A percentile compares a stretch with the other conserved stretches of the same genome.
Conservation (phyloP, 2,329 filamentous ascomycete species). For the Venturia aucupariae region DNA sequence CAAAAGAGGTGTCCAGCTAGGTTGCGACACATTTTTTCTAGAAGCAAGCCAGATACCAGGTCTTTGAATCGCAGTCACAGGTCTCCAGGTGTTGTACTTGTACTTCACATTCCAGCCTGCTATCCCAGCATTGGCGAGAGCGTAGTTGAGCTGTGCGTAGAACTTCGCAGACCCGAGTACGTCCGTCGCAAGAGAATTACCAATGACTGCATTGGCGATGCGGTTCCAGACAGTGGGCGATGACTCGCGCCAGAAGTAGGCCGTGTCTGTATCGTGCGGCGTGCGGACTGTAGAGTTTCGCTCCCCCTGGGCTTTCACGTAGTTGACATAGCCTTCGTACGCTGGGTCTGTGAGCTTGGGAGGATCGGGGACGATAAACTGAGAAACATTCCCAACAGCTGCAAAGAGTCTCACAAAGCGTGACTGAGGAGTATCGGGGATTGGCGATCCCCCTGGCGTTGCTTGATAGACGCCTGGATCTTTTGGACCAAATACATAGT, state of each 20-base stretch:
- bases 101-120: slow-evolving; percentile 23
- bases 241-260: slow-evolving; percentile 24
- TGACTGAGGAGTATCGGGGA: slow-evolving; percentile 24
- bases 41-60: slow-evolving; percentile 20
- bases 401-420: slow-evolving; percentile 21
- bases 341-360: slow-evolving; percentile 19
- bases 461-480: slow-evolving; percentile 22
- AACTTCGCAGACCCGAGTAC: slow-evolving; percentile 22
- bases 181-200: slow-evolving; percentile 19
- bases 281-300: slow-evolving; percentile 22
- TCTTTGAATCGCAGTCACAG: slow-evolving; percentile 19
- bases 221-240: slow-evolving; percentile 22
- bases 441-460: slow-evolving; percentile 19
- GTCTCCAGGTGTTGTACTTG: slow-evolving; percentile 22
- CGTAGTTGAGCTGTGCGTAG: slow-evolving; percentile 24
- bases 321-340: slow-evolving; percentile 19
- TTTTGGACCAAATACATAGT: slow-evolving; percentile 15
- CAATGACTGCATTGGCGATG: slow-evolving; percentile 21
- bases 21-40: slow-evolving; percentile 18
- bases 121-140: slow-evolving; percentile 23
- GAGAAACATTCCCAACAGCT: slow-evolving; percentile 20
- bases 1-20: slow-evolving; percentile 22
- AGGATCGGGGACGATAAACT: slow-evolving; percentile 20
- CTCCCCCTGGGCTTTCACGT: slow-evolving; percentile 21
- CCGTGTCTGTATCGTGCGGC: slow-evolving; percentile 21